These are phyloP conservation scores for Aspergillus flavus DNA, from an alignment of 2,329 filamentous ascomycete species.

Conservation along the genomic window DNA sequence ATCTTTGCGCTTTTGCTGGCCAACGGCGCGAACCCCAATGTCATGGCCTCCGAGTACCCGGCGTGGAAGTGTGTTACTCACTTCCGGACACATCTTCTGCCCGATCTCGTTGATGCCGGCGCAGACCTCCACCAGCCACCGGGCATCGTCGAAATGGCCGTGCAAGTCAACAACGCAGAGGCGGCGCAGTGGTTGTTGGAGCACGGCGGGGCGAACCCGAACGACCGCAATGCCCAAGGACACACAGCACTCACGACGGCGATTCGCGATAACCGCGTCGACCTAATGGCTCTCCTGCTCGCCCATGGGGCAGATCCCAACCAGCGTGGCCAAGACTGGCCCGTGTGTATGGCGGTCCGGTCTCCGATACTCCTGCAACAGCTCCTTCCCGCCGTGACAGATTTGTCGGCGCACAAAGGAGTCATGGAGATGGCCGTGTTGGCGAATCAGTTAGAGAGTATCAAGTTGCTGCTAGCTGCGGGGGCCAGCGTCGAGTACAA, in stretches of 20 bases:
- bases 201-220: slow-evolving; percentile 58
- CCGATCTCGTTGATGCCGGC: slow-evolving; percentile 62
- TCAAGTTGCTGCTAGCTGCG: slow-evolving; percentile 66
- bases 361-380: slow-evolving; percentile 62
- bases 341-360: slow-evolving; percentile 68
- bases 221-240: slow-evolving; percentile 61
- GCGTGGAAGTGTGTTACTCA: slow-evolving; percentile 71
- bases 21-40: slow-evolving; percentile 55
- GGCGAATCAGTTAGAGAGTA: slow-evolving; percentile 66
- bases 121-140: slow-evolving; percentile 62
- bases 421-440: slow-evolving; percentile 69
- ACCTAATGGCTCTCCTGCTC: slow-evolving; percentile 63
- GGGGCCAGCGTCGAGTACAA: slow-evolving; percentile 71
- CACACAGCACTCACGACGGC: slow-evolving; percentile 67
- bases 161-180: slow-evolving; percentile 63
- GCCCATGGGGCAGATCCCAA: slow-evolving; percentile 63
- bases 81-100: slow-evolving; percentile 62
- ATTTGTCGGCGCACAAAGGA: slow-evolving; percentile 52
- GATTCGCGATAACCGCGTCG: slow-evolving; percentile 61
- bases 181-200: slow-evolving; percentile 64
- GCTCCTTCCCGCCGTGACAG: slow-evolving; percentile 56
- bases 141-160: slow-evolving; percentile 67
- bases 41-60: slow-evolving; percentile 65
- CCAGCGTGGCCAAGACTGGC: slow-evolving; percentile 69
- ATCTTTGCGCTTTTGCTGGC: slow-evolving; percentile 63